Percentiles rank a stretch among this genome's conserved stretches.
phyloP scores from a whole-genome alignment of 2,329 filamentous ascomycete genomes.

The Talaromyces sp. region DNA sequence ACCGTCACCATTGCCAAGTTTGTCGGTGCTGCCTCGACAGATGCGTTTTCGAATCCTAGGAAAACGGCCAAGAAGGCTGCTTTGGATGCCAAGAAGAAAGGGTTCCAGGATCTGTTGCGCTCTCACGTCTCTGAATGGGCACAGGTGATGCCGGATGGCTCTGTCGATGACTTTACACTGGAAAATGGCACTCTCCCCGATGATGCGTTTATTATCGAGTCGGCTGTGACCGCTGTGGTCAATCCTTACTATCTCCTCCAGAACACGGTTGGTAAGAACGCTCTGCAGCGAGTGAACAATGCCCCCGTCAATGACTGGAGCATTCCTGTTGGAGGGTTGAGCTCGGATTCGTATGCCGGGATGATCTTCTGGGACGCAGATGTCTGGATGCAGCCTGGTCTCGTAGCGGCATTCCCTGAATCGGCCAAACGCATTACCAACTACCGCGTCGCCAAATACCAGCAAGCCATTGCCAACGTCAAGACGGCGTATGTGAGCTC shows the following conservation, averaged over 20 bases:
- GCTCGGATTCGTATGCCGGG: conserved; percentile 64
- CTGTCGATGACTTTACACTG: conserved; percentile 60
- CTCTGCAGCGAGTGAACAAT: conserved; percentile 46
- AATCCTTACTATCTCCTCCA: conserved; percentile 46
- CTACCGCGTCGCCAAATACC: conserved; percentile 56
- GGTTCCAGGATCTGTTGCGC: conserved; percentile 52
- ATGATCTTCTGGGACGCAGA: conserved; percentile 64
- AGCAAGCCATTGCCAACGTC: conserved; percentile 58
- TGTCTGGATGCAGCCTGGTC: conserved; percentile 64
- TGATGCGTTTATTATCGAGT: conserved; percentile 54
- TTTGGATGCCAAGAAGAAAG: conserved; percentile 44
- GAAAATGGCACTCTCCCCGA: conserved; percentile 54
- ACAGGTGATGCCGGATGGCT: conserved; percentile 54
- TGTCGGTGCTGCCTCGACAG: conserved; percentile 63
- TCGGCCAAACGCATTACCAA: conserved; percentile 60
- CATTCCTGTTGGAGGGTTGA: conserved; percentile 64
- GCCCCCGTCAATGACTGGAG: conserved; percentile 57
- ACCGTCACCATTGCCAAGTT: conserved; percentile 60
- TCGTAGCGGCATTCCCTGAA: conserved; percentile 60
- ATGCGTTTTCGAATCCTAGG: conserved; percentile 60
- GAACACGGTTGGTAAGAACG: conserved; percentile 51
- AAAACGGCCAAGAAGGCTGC: conserved; percentile 54
- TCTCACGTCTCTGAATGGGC: conserved; percentile 62
- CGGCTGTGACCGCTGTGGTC: conserved; percentile 44
- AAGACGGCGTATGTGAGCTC: conserved; percentile 53